These are phyloP conservation scores for Rhodotorula sp. DNA, from an alignment of 1,284 basidiomycete species.

Conservation along the genomic window DNA sequence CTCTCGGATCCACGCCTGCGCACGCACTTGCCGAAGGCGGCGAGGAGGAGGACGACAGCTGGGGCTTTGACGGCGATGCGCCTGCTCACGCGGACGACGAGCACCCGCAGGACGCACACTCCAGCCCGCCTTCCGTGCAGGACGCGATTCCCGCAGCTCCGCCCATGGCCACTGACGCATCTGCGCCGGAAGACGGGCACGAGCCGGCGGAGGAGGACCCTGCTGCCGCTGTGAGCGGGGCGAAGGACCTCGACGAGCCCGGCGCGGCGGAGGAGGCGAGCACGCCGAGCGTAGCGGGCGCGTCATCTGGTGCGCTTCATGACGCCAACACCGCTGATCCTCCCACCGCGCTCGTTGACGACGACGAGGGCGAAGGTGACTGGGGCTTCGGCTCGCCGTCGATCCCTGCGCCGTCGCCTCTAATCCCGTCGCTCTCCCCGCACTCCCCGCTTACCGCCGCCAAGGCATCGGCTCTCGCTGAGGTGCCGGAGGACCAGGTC, in stretches of 20 bases:
- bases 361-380: too few relatives aligned
- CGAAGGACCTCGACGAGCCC: background rate
- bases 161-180: too few relatives aligned
- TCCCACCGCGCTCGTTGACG: background rate
- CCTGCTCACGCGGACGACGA: background rate
- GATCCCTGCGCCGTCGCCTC: background rate
- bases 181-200: background rate
- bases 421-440: background rate
- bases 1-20: too few relatives aligned
- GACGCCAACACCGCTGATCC: background rate
- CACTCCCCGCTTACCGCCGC: background rate
- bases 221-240: too few relatives aligned
- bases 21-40: background rate
- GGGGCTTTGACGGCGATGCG: constrained; percentile 15
- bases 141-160: background rate
- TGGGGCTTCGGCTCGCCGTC: background rate
- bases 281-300: too few relatives aligned
- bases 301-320: background rate
- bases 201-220: background rate
- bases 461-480: too few relatives aligned
- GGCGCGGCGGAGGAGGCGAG: background rate
- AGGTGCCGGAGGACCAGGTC: background rate
- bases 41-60: constrained; percentile 4
- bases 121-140: too few relatives aligned
- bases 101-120: background rate